Evolutionary conservation across 176 grass and related monocot species (phyloP).

Genomic region (Hyparrhenia diplandra): DNA sequence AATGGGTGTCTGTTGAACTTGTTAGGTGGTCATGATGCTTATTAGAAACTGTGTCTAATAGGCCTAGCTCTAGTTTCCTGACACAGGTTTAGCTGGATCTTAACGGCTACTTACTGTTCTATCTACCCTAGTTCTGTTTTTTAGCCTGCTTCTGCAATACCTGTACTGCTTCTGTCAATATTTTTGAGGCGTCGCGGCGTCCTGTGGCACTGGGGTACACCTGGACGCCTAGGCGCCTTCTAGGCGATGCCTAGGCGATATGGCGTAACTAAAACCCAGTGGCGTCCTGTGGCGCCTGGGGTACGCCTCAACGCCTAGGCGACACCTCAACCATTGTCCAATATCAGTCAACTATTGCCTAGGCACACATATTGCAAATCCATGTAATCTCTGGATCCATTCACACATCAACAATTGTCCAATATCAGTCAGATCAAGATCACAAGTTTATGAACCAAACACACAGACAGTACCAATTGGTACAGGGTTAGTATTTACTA

Average conservation of each 20-base stretch:
- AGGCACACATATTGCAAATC: constrained; percentile 1
- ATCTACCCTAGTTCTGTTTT: not conserved
- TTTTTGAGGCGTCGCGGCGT: no score
- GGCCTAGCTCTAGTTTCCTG: not conserved
- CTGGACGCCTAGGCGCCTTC: no score
- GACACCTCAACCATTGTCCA: no score
- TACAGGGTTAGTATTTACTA: no score
- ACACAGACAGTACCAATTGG: not conserved
- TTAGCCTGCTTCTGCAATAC: not conserved
- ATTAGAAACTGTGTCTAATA: not conserved
- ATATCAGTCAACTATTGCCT: no score
- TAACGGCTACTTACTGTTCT: not conserved
- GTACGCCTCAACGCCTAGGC: no score
- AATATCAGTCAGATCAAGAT: not conserved
- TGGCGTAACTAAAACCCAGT: no score
- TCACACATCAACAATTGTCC: not conserved
- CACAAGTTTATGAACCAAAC: not conserved
- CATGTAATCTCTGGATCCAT: not conserved
- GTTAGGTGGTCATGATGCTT: not conserved
- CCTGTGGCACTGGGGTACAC: no score
- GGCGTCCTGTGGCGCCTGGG: no score
- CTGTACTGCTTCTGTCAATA: no score
- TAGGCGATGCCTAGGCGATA: no score
- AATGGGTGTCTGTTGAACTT: not conserved
- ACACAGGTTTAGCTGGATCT: not conserved